Base-by-base conservation (phyloP, 768 basidiomycete genomes). In the Amanita brunnescens region DNA sequence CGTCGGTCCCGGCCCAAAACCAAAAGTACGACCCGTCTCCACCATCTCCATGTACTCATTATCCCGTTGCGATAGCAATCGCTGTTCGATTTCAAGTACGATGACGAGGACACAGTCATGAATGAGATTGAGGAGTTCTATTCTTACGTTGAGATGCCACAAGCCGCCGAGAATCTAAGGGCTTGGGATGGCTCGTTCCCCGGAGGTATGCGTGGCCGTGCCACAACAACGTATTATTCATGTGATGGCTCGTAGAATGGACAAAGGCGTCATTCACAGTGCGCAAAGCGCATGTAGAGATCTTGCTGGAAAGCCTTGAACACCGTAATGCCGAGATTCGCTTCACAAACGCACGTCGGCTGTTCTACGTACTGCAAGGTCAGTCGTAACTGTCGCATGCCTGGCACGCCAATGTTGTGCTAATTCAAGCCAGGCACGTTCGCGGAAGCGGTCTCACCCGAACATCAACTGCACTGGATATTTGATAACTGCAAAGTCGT, bases 101-200 rank as follows among this genome's bases (percentile, higher is more conserved):
- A 95, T 58, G 94, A 98, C 65, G 93, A 95, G 62, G 91, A 96
- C 67, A 93, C 90, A 4, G 83, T 97, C 16, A 85, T 95, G 78
- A 87, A 88, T 60, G 96, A 99, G 65, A 84, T 99, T 34, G 90
- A 97, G 53, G 96, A 99, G 67, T 97, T 98, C 70, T 98, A 95
- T 67, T 91, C 91, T 18, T 99, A 96, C 67, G 83, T 91, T 54
- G 95, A 97, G 72, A 90, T 92, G 80, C 80, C 87, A 0, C 89
- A 93, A 63, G 85, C 92, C 18, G 81, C 80, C 2, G 88, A 91
- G 72, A 91, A 91, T 63, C 71, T 90, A 56, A 85, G 83, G 61
- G 86, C 89, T 40, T 96, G 91, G 87, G 80, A 87, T 60, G 84
- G 84, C 34, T 90, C 86, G 38, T 94, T 87, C 63, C 68, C 75